phyloP scores from a whole-genome alignment of 2,329 filamentous ascomycete genomes.

The Leptographium wingfieldii region DNA sequence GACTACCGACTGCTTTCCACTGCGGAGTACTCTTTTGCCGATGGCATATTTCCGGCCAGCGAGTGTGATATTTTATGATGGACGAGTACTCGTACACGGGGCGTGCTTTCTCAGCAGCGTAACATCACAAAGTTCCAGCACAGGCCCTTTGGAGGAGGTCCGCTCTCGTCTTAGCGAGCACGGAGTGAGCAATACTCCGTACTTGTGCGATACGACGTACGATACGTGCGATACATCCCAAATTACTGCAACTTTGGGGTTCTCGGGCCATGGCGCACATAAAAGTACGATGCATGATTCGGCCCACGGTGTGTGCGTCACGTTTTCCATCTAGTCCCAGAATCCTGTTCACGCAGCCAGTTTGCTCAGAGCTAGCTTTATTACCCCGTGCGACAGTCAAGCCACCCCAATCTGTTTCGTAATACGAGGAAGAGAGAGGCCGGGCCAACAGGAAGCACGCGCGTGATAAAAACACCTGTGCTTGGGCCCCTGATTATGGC shows the following conservation, averaged over 20 bases:
- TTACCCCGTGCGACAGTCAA: not conserved
- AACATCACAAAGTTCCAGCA: too few relatives aligned
- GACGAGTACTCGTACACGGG: too few relatives aligned
- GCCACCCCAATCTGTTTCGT: not conserved
- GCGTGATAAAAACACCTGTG: not conserved
- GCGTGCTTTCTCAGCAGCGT: too few relatives aligned
- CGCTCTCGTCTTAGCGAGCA: not conserved
- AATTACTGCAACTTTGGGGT: too few relatives aligned
- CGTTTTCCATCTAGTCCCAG: not conserved
- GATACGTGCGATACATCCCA: too few relatives aligned
- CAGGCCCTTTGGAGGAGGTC: not conserved
- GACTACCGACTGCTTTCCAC: not conserved
- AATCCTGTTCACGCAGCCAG: not conserved
- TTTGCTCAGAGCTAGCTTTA: not conserved
- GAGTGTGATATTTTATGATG: too few relatives aligned
- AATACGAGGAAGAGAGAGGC: not conserved
- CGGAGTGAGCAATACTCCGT: not conserved
- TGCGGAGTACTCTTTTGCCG: too few relatives aligned
- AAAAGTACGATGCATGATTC: not conserved
- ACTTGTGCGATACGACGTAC: too few relatives aligned
- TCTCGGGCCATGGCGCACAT: not conserved
- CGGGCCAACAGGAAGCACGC: not conserved
- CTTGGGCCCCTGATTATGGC: not conserved
- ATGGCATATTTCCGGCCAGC: too few relatives aligned
- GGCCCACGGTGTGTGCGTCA: not conserved